Evolutionary conservation across 2,329 filamentous ascomycete genomes (phyloP), one percentile per base, ranked within the genome.

Genomic region (Diaporthe humulicola): DNA sequence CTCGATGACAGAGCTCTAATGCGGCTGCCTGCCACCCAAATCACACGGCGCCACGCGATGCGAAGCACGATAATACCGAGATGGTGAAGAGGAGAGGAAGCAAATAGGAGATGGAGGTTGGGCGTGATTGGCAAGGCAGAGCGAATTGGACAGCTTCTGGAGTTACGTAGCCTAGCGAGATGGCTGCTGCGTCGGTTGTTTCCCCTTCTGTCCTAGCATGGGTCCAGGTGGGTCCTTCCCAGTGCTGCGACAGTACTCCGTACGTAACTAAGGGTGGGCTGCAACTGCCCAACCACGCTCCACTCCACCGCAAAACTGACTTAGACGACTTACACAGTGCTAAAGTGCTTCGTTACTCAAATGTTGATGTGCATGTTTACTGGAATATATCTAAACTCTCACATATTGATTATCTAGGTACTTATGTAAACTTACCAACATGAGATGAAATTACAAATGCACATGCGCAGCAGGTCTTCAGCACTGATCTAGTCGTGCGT

Each of bases 41-140:
- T 56, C 50, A 73, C 64, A 70, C 71, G 64, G 56, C 71, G 57
- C 74, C 48, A 50, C 57, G 66, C 60, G 56, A 57, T 48, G 69
- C 70, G 57, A 72, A 72, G 70, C 57, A 64, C 70, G 45, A 52
- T 30, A 54, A n/a, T 33, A 42, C 19, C 56, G 30, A 28, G 57
- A 42, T 61, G 45, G n/a, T 61, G 40, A 52, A 33, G 33, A 38
- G 70, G 54, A 48, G 28, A 54, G 57, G 40, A 57, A 60, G 52
- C 61, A 73, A 70, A 70, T 73, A 72, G 70, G 71, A 64, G 70
- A 70, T 61, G 48, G n/a, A 67, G 52, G 38, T 52, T 45, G 70
- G 48, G 66, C 69, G 56, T 72, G 74, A 66, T 66, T 66, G 54
- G 74, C 71, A 74, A 54, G 56, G 38, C 61, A 73, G 61, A 50